Evolutionary conservation across 176 grass and related monocot genomes (phyloP).

Genomic region (Carex myosuroides): DNA sequence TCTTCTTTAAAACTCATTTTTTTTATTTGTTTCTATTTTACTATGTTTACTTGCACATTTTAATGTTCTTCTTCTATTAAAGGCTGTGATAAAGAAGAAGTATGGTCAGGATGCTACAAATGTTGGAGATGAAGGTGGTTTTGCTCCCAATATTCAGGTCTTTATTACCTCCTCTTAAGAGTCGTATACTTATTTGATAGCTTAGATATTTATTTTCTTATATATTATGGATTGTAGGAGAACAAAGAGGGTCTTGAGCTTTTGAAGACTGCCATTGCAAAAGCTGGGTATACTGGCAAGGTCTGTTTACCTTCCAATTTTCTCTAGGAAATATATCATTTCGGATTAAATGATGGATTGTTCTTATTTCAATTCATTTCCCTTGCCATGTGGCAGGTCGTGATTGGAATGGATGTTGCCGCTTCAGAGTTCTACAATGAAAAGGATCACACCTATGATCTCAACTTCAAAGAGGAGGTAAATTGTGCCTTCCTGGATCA

Average conservation of each 20-base stretch:
- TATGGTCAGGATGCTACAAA: conserved; percentile 96
- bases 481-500: background rate
- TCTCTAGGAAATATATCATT: background rate
- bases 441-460: conserved; percentile 87
- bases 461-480: conserved; percentile 96
- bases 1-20: no score
- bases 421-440: conserved; percentile 93
- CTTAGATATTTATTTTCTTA: background rate
- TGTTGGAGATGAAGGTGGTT: conserved; percentile 97
- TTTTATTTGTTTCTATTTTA: background rate
- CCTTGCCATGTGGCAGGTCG: conserved; percentile 40
- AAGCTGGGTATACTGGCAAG: conserved; percentile 95
- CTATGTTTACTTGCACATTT: background rate
- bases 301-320: conserved; percentile 25
- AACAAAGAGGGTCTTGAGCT: conserved; percentile 97
- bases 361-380: background rate
- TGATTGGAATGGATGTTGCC: conserved; percentile 99
- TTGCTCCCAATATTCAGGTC: conserved; percentile 98
- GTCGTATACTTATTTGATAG: background rate
- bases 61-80: background rate
- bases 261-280: conserved; percentile 76
- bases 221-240: conserved; percentile 41
- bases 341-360: background rate
- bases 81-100: conserved; percentile 99
- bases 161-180: background rate